Conservation (phyloP, 148 eudicot species). For the Chenopodium formosanum region DNA sequence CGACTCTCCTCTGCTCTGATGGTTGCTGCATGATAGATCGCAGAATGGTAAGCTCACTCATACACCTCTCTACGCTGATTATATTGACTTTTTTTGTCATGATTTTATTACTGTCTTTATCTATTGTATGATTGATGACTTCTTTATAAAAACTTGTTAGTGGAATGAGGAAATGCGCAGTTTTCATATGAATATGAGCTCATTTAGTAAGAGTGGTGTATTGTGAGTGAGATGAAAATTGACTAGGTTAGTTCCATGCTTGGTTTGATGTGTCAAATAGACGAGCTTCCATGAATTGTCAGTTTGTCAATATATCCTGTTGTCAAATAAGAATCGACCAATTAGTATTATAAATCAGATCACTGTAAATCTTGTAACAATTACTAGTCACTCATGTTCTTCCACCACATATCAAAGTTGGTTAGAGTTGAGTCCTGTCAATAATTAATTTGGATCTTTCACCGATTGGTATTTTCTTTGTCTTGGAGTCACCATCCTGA, state of each 20-base stretch:
- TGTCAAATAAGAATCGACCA: background rate
- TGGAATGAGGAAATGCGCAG: background rate
- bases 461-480: background rate
- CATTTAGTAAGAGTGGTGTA: background rate
- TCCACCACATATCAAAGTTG: background rate
- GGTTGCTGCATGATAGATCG: conserved; percentile 99
- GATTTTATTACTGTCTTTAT: background rate
- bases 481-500: background rate
- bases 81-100: background rate
- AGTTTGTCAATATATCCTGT: background rate
- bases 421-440: background rate
- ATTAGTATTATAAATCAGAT: background rate
- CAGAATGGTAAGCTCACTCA: conserved; percentile 63
- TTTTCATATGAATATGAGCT: background rate
- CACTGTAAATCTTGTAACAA: background rate
- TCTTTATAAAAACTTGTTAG: background rate
- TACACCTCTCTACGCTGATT: background rate
- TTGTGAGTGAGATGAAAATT: background rate
- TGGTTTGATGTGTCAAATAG: background rate
- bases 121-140: background rate
- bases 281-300: background rate
- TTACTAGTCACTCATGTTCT: background rate
- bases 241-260: background rate
- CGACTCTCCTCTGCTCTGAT: conserved; percentile 93
- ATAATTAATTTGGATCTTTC: background rate